phyloP scores from a whole-genome alignment of 2,329 filamentous ascomycete species.

The Cordyceps farinosa region DNA sequence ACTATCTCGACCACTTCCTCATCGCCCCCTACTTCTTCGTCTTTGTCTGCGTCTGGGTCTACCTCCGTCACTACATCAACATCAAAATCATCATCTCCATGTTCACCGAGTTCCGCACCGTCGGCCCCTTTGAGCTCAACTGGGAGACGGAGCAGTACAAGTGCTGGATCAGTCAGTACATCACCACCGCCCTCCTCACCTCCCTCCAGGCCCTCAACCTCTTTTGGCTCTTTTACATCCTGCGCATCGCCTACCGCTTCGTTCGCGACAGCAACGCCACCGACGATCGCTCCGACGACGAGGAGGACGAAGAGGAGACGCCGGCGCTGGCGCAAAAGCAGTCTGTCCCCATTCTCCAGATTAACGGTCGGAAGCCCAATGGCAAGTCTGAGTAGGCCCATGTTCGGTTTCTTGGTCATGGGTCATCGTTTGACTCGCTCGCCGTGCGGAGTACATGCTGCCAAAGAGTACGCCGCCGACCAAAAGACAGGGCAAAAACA shows the following conservation, averaged over 20 bases:
- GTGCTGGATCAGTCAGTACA: slow-evolving; percentile 64
- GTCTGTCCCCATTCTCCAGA: slow-evolving; percentile 17
- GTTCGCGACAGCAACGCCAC: slow-evolving; percentile 57
- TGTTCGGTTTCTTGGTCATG: not conserved
- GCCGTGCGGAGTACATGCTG: too few relatives aligned
- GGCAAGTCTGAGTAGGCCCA: slow-evolving; percentile 17
- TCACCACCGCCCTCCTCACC: slow-evolving; percentile 62
- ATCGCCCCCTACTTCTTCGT: slow-evolving; percentile 80
- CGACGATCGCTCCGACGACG: slow-evolving; percentile 69
- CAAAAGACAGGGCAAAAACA: not conserved
- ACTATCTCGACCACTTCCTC: slow-evolving; percentile 78
- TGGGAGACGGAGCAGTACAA: slow-evolving; percentile 78
- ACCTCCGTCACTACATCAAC: slow-evolving; percentile 84
- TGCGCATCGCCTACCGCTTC: slow-evolving; percentile 70
- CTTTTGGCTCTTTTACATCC: slow-evolving; percentile 77
- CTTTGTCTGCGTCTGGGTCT: slow-evolving; percentile 83
- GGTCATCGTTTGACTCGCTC: not conserved
- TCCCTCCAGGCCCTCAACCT: slow-evolving; percentile 71
- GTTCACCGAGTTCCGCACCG: slow-evolving; percentile 69
- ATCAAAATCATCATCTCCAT: slow-evolving; percentile 72
- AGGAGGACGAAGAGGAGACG: slow-evolving; percentile 55
- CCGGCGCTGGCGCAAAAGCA: slow-evolving; percentile 34
- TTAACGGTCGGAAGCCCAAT: slow-evolving; percentile 19
- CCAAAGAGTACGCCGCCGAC: too few relatives aligned
- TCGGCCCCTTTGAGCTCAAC: slow-evolving; percentile 72